phyloP scores from a whole-genome alignment of 176 grass and related monocot species.

The Dendrocalamus sinicus region DNA sequence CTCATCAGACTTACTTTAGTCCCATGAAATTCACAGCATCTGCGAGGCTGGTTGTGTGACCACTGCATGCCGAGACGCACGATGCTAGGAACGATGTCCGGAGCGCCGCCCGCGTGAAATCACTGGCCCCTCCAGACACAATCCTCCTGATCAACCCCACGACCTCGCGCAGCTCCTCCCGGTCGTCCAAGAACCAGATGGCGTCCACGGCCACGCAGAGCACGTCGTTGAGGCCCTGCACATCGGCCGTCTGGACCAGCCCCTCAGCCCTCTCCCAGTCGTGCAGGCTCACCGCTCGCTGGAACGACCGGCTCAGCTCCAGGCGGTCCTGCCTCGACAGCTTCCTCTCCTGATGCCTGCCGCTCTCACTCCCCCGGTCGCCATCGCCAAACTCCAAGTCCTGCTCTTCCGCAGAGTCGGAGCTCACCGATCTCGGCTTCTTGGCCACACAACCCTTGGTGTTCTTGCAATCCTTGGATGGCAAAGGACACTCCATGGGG shows the following conservation, averaged over 20 bases:
- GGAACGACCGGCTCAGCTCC: conserved; percentile 73
- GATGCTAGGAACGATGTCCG: conserved; percentile 91
- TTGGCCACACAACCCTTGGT: conserved; percentile 50
- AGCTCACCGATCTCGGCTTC: conserved; percentile 64
- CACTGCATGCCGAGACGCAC: conserved; percentile 87
- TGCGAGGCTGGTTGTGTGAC: conserved; percentile 66
- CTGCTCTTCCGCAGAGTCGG: conserved; percentile 61
- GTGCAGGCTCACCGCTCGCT: conserved; percentile 68
- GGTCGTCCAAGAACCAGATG: conserved; percentile 86
- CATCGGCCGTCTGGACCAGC: conserved; percentile 64
- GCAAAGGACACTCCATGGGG: conserved; percentile 57
- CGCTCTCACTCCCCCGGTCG: conserved; percentile 48
- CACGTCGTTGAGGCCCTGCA: conserved; percentile 83
- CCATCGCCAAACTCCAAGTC: conserved; percentile 55
- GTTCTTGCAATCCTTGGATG: conserved; percentile 46
- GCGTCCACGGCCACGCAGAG: conserved; percentile 79
- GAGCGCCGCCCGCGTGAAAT: conserved; percentile 91
- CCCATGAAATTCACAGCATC: conserved; percentile 91
- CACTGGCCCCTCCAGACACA: conserved; percentile 68
- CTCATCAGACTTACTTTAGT: conserved; percentile 70
- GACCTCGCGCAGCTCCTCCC: conserved; percentile 66
- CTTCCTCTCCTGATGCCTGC: conserved; percentile 72
- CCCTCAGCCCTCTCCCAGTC: conserved; percentile 66
- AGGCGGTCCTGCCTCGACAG: conserved; percentile 73
- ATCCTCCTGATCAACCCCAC: conserved; percentile 83